These are phyloP conservation scores for Lactarius trivialis DNA, from an alignment of 768 basidiomycete species.

Conservation along the genomic window DNA sequence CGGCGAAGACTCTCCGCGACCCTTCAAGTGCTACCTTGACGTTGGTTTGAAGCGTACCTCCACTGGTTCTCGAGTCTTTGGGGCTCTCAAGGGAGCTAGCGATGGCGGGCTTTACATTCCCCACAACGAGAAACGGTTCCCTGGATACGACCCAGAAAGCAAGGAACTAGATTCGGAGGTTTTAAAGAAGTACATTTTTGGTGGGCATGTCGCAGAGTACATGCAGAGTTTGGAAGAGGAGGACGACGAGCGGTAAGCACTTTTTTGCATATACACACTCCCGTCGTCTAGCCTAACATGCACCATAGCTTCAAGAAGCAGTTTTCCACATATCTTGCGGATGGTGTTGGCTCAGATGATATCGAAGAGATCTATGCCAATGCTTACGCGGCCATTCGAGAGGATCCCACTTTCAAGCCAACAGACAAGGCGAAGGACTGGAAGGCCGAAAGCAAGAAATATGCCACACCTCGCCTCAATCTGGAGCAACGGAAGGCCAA, in stretches of 20 bases:
- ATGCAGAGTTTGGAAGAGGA: constrained; percentile 99
- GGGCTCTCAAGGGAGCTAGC: constrained; percentile 96
- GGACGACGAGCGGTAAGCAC: constrained; percentile 84
- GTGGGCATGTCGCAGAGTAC: constrained; percentile 98
- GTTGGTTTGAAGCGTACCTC: constrained; percentile 97
- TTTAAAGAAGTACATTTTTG: constrained; percentile 95
- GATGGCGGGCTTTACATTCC: constrained; percentile 98
- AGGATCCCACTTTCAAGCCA: constrained; percentile 86
- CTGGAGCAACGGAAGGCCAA: constrained; percentile 68
- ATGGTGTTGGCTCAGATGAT: constrained; percentile 92
- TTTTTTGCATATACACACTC: background rate
- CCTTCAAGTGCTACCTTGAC: constrained; percentile 99
- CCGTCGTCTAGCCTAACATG: constrained; percentile 15
- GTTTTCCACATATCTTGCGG: constrained; percentile 91
- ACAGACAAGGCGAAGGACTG: constrained; percentile 87
- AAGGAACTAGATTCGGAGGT: constrained; percentile 93
- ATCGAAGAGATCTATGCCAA: constrained; percentile 94
- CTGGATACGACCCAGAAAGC: constrained; percentile 88
- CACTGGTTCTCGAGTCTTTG: constrained; percentile 95
- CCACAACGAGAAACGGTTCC: constrained; percentile 97
- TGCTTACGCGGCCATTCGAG: constrained; percentile 93
- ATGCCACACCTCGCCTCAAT: constrained; percentile 62
- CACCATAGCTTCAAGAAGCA: constrained; percentile 87
- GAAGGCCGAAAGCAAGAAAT: constrained; percentile 78
- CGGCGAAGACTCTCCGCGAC: constrained; percentile 89